Evolutionary conservation across 208 protist genomes (phyloP).

Genomic region (Crithidia fasciculata): DNA sequence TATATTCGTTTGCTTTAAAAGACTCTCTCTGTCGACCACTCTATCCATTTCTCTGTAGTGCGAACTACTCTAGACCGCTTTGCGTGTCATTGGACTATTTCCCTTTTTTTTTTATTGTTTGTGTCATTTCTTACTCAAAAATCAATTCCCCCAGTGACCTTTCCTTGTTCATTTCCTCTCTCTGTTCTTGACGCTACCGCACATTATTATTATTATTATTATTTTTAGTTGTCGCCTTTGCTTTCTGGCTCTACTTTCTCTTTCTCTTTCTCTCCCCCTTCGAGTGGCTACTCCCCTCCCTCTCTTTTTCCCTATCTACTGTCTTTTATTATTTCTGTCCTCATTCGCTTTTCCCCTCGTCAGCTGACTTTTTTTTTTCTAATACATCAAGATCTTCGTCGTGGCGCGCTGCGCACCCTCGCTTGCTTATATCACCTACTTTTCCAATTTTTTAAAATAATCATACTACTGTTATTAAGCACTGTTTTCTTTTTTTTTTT

Average conservation of each 20-base stretch:
- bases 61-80: no score
- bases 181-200: no score
- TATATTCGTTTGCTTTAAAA: constrained; percentile 13
- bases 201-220: no score
- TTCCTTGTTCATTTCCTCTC: no score
- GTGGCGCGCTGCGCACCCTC: no score
- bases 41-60: not conserved
- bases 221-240: no score
- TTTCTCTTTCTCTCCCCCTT: not conserved
- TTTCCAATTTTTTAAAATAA: no score
- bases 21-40: not conserved
- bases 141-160: not conserved
- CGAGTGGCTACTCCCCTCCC: not conserved
- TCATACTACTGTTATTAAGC: no score
- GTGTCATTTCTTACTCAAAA: not conserved
- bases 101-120: not conserved
- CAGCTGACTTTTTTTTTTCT: not conserved
- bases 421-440: no score
- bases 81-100: not conserved
- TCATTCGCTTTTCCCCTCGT: not conserved
- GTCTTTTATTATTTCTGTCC: not conserved
- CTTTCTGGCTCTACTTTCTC: not conserved
- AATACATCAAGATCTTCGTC: no score
- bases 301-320: not conserved
- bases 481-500: no score